Evolutionary conservation across 179 eudicot species (phyloP).

Genomic region (Dionaea muscipula): DNA sequence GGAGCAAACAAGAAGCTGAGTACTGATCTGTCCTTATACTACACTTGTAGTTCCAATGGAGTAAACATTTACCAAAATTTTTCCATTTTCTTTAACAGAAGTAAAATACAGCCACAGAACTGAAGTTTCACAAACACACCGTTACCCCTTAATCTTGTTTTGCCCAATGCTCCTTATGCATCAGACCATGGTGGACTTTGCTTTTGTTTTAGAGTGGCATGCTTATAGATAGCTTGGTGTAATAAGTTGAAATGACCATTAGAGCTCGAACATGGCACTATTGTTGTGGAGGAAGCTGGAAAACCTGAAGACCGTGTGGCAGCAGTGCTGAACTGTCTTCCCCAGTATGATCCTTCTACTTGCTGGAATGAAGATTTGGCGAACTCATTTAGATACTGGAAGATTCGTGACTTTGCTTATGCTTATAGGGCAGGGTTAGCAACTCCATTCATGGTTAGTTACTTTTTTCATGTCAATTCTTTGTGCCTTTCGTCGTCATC

Average conservation of each 20-base stretch:
- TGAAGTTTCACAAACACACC: too few relatives aligned
- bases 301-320: conserved; percentile 73
- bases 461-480: neutral
- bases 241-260: conserved; percentile 15
- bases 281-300: conserved; percentile 58
- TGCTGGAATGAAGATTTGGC: conserved; percentile 37
- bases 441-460: conserved; percentile 62
- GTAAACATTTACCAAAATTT: too few relatives aligned
- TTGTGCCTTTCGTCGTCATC: neutral
- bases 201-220: neutral
- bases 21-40: too few relatives aligned
- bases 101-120: too few relatives aligned
- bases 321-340: conserved; percentile 53
- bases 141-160: too few relatives aligned
- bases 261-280: conserved; percentile 58
- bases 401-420: conserved; percentile 76
- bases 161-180: neutral
- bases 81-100: too few relatives aligned
- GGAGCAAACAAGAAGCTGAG: too few relatives aligned
- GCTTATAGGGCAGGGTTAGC: conserved; percentile 68
- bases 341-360: conserved; percentile 49
- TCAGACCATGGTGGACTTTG: neutral
- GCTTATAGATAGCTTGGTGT: neutral
- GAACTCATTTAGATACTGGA: conserved; percentile 69
- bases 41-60: too few relatives aligned